These are phyloP conservation scores for Pleurotus citrinopileatus DNA, from an alignment of 768 basidiomycete species.

Conservation along the genomic window DNA sequence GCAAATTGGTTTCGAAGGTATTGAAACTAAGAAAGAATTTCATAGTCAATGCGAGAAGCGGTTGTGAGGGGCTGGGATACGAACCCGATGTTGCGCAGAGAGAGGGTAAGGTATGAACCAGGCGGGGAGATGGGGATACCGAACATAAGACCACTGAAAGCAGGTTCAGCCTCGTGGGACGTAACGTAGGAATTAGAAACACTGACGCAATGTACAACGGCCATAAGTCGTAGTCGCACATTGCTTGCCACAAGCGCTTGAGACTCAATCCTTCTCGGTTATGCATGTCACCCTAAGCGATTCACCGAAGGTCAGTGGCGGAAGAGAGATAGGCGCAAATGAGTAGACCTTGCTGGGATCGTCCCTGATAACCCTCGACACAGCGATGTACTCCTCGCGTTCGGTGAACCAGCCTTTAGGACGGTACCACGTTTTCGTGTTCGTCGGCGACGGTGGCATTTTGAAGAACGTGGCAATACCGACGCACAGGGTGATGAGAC, in stretches of 20 bases:
- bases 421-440: constrained; percentile 55
- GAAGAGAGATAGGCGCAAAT: background rate
- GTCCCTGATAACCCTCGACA: constrained; percentile 59
- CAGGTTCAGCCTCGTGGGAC: background rate
- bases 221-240: constrained; percentile 66
- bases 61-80: too few relatives aligned
- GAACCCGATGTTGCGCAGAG: constrained; percentile 51
- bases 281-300: constrained; percentile 58
- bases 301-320: background rate
- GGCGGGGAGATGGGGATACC: constrained; percentile 48
- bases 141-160: constrained; percentile 46
- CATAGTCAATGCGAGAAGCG: too few relatives aligned
- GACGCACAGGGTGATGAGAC: constrained; percentile 47
- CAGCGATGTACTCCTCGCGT: constrained; percentile 58
- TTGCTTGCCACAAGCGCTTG: constrained; percentile 47
- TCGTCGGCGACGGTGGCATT: constrained; percentile 60
- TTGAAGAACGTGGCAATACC: constrained; percentile 54
- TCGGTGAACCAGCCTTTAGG: constrained; percentile 65
- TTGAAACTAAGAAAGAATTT: constrained; percentile 37
- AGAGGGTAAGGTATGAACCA: constrained; percentile 54
- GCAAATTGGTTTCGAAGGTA: constrained; percentile 58
- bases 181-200: background rate
- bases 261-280: constrained; percentile 59
- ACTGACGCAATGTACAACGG: constrained; percentile 56
- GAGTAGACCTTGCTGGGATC: constrained; percentile 52